These are phyloP conservation scores for Groenewaldozyma auringiensis DNA, from an alignment of 1,139 yeast species.

Conservation along the genomic window DNA sequence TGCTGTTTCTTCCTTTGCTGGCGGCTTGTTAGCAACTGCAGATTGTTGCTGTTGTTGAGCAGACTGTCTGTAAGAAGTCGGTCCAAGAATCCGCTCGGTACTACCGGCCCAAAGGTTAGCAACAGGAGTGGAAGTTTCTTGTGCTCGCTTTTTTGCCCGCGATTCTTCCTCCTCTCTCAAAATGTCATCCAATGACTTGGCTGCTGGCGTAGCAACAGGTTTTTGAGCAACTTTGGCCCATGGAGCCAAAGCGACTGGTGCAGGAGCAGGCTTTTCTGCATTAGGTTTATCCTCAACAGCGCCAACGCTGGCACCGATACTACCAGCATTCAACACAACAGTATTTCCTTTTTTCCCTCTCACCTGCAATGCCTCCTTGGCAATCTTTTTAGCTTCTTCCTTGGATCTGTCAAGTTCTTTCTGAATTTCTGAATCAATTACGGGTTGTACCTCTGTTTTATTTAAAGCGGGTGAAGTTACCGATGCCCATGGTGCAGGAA, in stretches of 20 bases:
- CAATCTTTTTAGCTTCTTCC: constrained; percentile 30
- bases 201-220: constrained; percentile 23
- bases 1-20: background rate
- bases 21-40: background rate
- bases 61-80: background rate
- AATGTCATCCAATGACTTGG: constrained; percentile 41
- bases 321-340: background rate
- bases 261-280: background rate
- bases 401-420: constrained; percentile 5
- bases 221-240: constrained; percentile 43
- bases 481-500: constrained; percentile 41
- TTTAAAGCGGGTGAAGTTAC: constrained; percentile 29
- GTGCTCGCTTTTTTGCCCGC: constrained; percentile 23
- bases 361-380: constrained; percentile 23
- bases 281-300: background rate
- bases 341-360: background rate
- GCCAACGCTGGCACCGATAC: background rate
- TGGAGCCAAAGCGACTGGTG: constrained; percentile 39
- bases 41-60: background rate
- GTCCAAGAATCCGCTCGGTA: background rate
- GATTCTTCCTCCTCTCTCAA: constrained; percentile 38
- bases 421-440: constrained; percentile 43
- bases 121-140: constrained; percentile 23
- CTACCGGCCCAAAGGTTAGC: constrained; percentile 15
- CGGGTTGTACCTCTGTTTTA: constrained; percentile 40